Base-by-base conservation (phyloP, 148 eudicot species). In the Silene uniflora region DNA sequence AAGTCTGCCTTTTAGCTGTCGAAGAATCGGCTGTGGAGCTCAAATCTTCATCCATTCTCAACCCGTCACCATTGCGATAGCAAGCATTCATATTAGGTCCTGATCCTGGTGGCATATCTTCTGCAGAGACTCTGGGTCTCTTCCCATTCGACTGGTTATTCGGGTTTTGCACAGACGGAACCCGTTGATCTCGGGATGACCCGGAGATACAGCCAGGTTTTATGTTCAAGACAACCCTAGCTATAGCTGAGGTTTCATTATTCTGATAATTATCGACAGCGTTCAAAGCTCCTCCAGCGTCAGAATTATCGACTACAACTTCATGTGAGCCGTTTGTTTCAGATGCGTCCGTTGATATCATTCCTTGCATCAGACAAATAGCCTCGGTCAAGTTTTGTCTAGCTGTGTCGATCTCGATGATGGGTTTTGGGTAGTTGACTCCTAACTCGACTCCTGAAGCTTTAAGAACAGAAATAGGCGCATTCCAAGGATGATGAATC, bases 401-500 rank as follows among this genome's bases (percentile, higher is more conserved):
- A 58, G 98, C 98, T 25, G 73, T 58, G 29, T 95, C 97, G 3
- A 87, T 78, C 54, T 95, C 96, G 18, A 95, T 77, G 64, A 95
- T 78, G 17, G 99, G 99, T 42, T 86, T 86, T 21, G 99, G 97
- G 63, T 95, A 95, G 84, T 95, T 95, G 25, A 72, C 49, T 65
- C 99, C 99, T 32, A 95, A 69, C 55, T 95, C 99, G 14, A 95
- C 90, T 69, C 99, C 99, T 32, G 99, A 91, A 27, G 94, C 81
- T 87, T 72, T 86, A 10, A 95, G 96, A 63, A 92, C 90, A 17
- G 84, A 54, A 42, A 46, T 44, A 68, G 99, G 96, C 12, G 97
- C 96, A 74, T 95, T 86, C 96, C 96, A 95, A 14, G 99, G 99
- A 82, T 95, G 97, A 83, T 95, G 99, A 81, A 95, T 95, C 97